These are phyloP conservation scores for Ceratobasidium sp. DNA, from an alignment of 1,284 basidiomycete species.

Conservation along the genomic window DNA sequence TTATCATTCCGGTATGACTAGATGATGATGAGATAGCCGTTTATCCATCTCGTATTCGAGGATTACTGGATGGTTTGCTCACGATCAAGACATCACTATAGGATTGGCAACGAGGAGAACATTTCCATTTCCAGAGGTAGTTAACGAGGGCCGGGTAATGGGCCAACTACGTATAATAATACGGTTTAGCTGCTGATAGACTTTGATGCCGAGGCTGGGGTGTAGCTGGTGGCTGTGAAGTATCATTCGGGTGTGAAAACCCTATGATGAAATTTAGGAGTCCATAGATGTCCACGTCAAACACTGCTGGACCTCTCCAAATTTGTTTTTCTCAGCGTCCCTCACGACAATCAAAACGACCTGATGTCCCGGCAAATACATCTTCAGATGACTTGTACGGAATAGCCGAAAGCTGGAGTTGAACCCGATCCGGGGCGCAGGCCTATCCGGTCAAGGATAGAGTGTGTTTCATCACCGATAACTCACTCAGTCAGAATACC, in stretches of 20 bases:
- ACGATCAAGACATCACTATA: too few relatives aligned
- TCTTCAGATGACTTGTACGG: background rate
- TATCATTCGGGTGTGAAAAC: background rate
- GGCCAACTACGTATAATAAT: too few relatives aligned
- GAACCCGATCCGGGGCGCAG: background rate
- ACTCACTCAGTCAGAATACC: background rate
- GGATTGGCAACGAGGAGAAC: too few relatives aligned
- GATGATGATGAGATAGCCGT: too few relatives aligned
- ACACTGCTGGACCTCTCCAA: background rate
- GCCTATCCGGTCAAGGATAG: background rate
- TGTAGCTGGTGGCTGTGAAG: background rate
- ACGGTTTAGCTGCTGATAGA: too few relatives aligned
- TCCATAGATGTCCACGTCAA: background rate
- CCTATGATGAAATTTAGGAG: background rate
- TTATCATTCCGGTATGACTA: too few relatives aligned
- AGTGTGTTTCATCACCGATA: slow-evolving; percentile 29
- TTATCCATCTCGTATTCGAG: too few relatives aligned
- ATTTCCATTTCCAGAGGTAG: too few relatives aligned
- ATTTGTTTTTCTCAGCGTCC: too few relatives aligned
- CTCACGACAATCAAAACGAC: slow-evolving; percentile 23
- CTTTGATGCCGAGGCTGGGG: too few relatives aligned
- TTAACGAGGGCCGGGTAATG: too few relatives aligned
- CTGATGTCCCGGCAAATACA: background rate
- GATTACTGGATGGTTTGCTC: too few relatives aligned
- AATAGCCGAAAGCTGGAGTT: background rate